Conservation (phyloP, 108 stramenopile genomes). For the Aurantiochytrium sp. region DNA sequence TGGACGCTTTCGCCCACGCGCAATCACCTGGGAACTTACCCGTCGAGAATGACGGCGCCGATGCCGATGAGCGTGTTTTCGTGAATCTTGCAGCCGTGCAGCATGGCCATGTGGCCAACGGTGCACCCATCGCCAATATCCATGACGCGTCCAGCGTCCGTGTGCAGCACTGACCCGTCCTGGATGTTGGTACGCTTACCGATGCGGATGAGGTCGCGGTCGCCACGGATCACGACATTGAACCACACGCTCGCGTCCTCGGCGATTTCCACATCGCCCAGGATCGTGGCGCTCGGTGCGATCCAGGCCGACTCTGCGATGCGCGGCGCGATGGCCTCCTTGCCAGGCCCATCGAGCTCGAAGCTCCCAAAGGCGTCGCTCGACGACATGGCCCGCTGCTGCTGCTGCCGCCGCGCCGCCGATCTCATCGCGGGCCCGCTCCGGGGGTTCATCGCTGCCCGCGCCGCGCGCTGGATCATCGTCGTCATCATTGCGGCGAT, state of each 20-base stretch:
- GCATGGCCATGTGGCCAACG: slow-evolving; percentile 53
- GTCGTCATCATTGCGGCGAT: too few species aligned
- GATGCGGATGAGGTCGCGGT: slow-evolving; percentile 51
- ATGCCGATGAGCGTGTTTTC: slow-evolving; percentile 53
- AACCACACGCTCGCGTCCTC: slow-evolving; percentile 57
- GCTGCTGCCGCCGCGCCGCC: neutral
- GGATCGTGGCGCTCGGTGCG: slow-evolving; percentile 57
- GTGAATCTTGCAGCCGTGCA: slow-evolving; percentile 53
- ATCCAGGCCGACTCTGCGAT: slow-evolving; percentile 50
- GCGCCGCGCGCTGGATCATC: too few species aligned
- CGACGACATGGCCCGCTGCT: neutral
- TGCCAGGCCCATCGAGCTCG: neutral
- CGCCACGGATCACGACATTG: slow-evolving; percentile 53
- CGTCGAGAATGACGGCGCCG: slow-evolving; percentile 50
- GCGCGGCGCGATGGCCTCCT: slow-evolving; percentile 25
- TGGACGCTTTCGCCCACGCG: too few species aligned
- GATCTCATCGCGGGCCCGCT: too few species aligned
- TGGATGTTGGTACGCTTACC: slow-evolving; percentile 54
- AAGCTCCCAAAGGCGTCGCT: neutral
- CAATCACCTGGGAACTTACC: neutral
- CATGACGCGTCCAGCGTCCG: slow-evolving; percentile 47
- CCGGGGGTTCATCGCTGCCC: too few species aligned
- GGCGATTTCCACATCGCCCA: slow-evolving; percentile 51
- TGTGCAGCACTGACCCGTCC: slow-evolving; percentile 52
- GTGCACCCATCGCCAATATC: slow-evolving; percentile 52